phyloP scores from a whole-genome alignment of 2,329 filamentous ascomycete species.

The Trichoderma lentiforme region DNA sequence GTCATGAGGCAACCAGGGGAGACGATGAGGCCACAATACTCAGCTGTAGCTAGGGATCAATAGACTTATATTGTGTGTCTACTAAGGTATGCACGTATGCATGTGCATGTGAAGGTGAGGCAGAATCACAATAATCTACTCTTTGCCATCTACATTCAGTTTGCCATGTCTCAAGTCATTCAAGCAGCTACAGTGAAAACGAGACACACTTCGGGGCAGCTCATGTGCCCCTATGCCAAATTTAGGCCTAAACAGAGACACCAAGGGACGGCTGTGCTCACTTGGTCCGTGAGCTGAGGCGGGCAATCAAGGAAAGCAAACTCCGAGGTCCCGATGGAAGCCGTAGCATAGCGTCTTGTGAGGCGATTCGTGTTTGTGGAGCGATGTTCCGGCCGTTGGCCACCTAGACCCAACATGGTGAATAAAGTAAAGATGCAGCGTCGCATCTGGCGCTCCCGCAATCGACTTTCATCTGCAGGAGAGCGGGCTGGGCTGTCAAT shows the following conservation, averaged over 20 bases:
- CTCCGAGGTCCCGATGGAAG: not conserved
- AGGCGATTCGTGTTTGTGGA: not conserved
- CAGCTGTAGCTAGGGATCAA: not conserved
- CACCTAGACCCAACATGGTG: not conserved
- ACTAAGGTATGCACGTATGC: not conserved
- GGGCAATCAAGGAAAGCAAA: not conserved
- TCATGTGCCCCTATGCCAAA: not conserved
- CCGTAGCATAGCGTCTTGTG: not conserved
- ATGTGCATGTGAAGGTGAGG: not conserved
- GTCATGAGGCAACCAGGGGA: not conserved
- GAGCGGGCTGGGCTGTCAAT: not conserved
- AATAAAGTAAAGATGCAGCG: slow-evolving; percentile 1
- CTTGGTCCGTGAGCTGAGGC: not conserved
- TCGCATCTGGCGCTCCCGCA: not conserved
- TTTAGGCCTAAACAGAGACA: not conserved
- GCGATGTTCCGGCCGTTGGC: not conserved
- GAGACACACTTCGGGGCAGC: not conserved
- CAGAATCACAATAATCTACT: not conserved
- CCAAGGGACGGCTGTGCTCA: not conserved
- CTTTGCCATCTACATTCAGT: not conserved
- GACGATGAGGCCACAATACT: not conserved
- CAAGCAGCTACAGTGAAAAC: not conserved
- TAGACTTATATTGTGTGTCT: not conserved
- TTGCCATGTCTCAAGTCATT: not conserved
- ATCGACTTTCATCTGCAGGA: not conserved